These are phyloP conservation scores for Trametes cubensis DNA, from an alignment of 768 basidiomycete genomes.

Conservation along the genomic window DNA sequence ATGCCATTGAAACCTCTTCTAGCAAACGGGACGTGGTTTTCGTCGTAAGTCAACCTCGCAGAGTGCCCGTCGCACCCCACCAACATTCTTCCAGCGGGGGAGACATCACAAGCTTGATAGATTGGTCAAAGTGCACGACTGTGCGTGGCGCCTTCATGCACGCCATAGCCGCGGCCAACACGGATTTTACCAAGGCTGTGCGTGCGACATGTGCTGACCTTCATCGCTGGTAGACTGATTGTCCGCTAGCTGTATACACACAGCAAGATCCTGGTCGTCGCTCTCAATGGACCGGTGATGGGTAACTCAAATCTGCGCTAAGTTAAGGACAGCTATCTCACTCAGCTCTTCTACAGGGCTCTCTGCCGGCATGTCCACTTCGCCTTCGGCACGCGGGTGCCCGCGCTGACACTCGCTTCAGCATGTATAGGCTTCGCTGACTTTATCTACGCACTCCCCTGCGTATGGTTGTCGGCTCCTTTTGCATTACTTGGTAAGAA, in stretches of 20 bases:
- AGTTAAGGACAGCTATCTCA: slow-evolving; percentile 2
- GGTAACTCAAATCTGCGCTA: slow-evolving; percentile 45
- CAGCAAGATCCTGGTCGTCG: slow-evolving; percentile 69
- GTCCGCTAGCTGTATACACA: slow-evolving; percentile 61
- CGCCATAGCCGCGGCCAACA: slow-evolving; percentile 52
- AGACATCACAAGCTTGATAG: slow-evolving; percentile 7
- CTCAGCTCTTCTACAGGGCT: slow-evolving; percentile 51
- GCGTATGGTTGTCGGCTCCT: slow-evolving; percentile 63
- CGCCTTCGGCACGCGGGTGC: no score
- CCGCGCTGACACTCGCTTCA: slow-evolving; percentile 27
- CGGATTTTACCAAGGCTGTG: slow-evolving; percentile 66
- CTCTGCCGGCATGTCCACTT: slow-evolving; percentile 51
- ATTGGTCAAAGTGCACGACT: slow-evolving; percentile 17
- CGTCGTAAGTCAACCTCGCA: no score
- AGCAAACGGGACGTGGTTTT: slow-evolving; percentile 54
- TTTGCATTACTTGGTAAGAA: slow-evolving; percentile 64
- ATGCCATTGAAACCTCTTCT: background rate
- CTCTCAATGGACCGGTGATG: slow-evolving; percentile 76
- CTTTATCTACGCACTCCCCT: slow-evolving; percentile 68
- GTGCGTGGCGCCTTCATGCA: slow-evolving; percentile 50
- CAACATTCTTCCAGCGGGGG: slow-evolving; percentile 50
- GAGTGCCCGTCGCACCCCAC: no score
- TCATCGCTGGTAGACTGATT: background rate
- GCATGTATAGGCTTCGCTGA: slow-evolving; percentile 73
- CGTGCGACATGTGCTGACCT: slow-evolving; percentile 46